Percentiles rank a stretch among this genome's conserved stretches.
These are phyloP conservation scores for Colletotrichum phormii DNA, from an alignment of 2,329 filamentous ascomycete genomes.

Conservation along the genomic window DNA sequence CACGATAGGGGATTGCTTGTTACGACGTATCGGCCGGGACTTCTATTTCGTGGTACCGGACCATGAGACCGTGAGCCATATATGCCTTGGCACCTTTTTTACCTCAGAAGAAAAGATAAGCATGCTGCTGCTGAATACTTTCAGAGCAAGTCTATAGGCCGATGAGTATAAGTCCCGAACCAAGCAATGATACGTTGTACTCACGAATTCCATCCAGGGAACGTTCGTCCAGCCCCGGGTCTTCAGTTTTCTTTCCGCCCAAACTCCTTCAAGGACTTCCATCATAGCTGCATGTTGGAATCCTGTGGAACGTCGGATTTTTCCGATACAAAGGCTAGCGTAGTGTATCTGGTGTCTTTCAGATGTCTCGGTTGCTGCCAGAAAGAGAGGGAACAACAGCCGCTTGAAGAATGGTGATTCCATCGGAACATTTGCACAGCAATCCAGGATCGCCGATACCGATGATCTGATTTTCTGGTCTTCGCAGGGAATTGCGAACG, in stretches of 20 bases:
- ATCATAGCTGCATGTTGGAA: slow-evolving; percentile 43
- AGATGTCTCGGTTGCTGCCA: slow-evolving; percentile 42
- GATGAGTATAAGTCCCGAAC: not conserved
- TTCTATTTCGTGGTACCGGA: no score
- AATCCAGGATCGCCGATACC: slow-evolving; percentile 42
- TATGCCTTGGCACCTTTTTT: no score
- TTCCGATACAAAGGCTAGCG: slow-evolving; percentile 39
- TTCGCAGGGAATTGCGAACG: slow-evolving; percentile 41
- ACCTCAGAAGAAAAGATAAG: slow-evolving; percentile 33
- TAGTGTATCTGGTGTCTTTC: slow-evolving; percentile 43
- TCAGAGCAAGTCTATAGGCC: slow-evolving; percentile 22
- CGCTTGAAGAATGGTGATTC: slow-evolving; percentile 43
- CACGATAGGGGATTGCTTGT: no score
- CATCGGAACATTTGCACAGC: slow-evolving; percentile 39
- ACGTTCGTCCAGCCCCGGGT: slow-evolving; percentile 38
- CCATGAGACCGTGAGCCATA: no score
- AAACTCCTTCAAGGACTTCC: slow-evolving; percentile 41
- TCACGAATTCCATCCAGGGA: slow-evolving; percentile 46
- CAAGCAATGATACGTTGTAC: not conserved
- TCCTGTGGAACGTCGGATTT: slow-evolving; percentile 42
- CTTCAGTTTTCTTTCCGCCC: slow-evolving; percentile 39
- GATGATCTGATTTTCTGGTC: slow-evolving; percentile 37
- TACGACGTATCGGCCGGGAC: no score
- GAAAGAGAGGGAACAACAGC: slow-evolving; percentile 43
- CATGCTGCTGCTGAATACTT: slow-evolving; percentile 28